A percentile compares a stretch with the other conserved stretches of the same genome.
These are phyloP conservation scores for Fusarium napiforme DNA, from an alignment of 2,329 filamentous ascomycete genomes.

Conservation along the genomic window DNA sequence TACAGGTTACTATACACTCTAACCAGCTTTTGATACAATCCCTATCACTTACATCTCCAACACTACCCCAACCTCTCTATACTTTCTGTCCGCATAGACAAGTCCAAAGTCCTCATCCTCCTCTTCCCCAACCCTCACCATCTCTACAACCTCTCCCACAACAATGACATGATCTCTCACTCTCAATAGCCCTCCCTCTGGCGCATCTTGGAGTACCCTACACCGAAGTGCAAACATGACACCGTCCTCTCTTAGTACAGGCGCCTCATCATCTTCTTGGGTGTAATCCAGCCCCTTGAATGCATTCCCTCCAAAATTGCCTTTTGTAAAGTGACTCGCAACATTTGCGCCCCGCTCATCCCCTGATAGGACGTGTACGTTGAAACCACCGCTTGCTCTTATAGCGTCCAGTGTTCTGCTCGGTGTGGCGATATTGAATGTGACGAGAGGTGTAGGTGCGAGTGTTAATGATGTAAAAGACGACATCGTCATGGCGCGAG, in stretches of 20 bases:
- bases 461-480: conserved; percentile 68
- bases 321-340: conserved; percentile 63
- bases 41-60: conserved; percentile 41
- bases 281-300: conserved; percentile 46
- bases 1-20: conserved; percentile 32
- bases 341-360: conserved; percentile 60
- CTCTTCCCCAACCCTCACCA: conserved; percentile 49
- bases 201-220: conserved; percentile 53
- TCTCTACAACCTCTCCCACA: conserved; percentile 61
- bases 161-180: conserved; percentile 65
- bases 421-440: conserved; percentile 67
- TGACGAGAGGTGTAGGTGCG: conserved; percentile 61
- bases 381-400: conserved; percentile 57
- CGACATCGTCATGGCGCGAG: conserved; percentile 68
- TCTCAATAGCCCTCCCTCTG: conserved; percentile 54
- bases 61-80: conserved; percentile 55
- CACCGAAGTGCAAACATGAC: conserved; percentile 63
- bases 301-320: conserved; percentile 55
- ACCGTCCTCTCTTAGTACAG: conserved; percentile 61
- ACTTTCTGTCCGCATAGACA: conserved; percentile 61
- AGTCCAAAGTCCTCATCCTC: conserved; percentile 56
- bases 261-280: conserved; percentile 44
- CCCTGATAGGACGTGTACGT: conserved; percentile 65
- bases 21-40: conserved; percentile 8
- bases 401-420: conserved; percentile 67